Evolutionary conservation across 164 flowering plant species (phyloP).

Genomic region (Berberis thunbergii): DNA sequence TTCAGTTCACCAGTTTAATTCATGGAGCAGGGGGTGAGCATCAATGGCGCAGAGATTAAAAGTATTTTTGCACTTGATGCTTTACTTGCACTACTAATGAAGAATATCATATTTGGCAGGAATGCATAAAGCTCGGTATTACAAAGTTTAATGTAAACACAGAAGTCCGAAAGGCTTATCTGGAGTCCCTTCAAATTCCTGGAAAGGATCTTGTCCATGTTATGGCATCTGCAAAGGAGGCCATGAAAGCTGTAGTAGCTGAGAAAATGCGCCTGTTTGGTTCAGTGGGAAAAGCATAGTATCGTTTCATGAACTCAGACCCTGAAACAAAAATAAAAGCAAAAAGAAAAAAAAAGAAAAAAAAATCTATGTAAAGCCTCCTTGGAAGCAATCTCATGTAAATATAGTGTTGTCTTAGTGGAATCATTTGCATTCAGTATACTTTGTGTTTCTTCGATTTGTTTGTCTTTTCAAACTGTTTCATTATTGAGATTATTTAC

Average conservation of each 20-base stretch:
- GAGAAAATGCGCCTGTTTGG: slow-evolving; percentile 97
- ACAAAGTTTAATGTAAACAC: slow-evolving; percentile 96
- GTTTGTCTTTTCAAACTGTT: too few relatives aligned
- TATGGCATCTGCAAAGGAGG: slow-evolving; percentile 74
- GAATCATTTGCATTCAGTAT: too few relatives aligned
- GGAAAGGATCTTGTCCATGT: slow-evolving; percentile 75
- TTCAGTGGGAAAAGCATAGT: slow-evolving; percentile 78
- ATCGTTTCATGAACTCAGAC: not conserved
- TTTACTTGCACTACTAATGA: not conserved
- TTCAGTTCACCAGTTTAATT: too few relatives aligned
- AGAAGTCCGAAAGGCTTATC: slow-evolving; percentile 86
- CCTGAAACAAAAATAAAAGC: too few relatives aligned
- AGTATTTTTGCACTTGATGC: not conserved
- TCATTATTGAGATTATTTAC: too few relatives aligned
- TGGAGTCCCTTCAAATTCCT: slow-evolving; percentile 57
- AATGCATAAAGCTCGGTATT: slow-evolving; percentile 71
- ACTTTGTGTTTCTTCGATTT: too few relatives aligned
- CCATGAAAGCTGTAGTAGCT: slow-evolving; percentile 89
- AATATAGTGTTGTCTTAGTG: too few relatives aligned
- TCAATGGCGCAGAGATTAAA: too few relatives aligned
- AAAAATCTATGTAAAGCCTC: too few relatives aligned
- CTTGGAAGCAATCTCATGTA: too few relatives aligned
- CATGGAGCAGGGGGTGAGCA: too few relatives aligned
- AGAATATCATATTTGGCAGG: slow-evolving; percentile 31
- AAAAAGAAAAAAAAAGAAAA: too few relatives aligned